Base-by-base conservation (phyloP, 192 early-diverging fungal species). In the Gamsiella multidivaricata region DNA sequence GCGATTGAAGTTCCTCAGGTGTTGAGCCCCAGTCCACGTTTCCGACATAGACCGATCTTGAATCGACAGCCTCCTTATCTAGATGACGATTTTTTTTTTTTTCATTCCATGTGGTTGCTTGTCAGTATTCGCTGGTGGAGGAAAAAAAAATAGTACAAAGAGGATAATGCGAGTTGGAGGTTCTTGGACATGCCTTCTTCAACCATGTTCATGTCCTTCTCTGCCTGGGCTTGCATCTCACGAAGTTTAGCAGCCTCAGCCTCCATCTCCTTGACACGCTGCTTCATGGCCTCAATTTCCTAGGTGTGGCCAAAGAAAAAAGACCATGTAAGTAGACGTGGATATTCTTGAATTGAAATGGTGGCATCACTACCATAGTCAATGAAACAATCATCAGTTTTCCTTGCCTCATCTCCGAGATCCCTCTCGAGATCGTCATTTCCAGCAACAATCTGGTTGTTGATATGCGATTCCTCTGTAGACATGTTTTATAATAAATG, bases 1-100 rank as follows among this genome's bases (percentile, higher is more conserved):
- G 95, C 28, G 89, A 88, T 79, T 98, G 96, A 33, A 99, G 85
- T 64, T 98, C 94, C 68, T 98, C 96, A 18, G 97, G 96, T 54
- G 95, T 96, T 26, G 94, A 85, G 42, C 82, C 85, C 84, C 98
- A 99, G 80, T 99, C 97, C 22, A 99, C 96, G 82, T 96, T 97
- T 41, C 96, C 95, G 42, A 99, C 93, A 80, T 97, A 97, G 52
- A 97, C 91, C 29, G 96, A 98, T 66, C 96, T 84, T 14, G 79
- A 70, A 57, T 99, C 97, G 22, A 92, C 89, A 39, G 91, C 90
- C 49, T 92, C 91, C 60, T 88, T 88, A 34, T 89, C 88, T 76
- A 71, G 17, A 45, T n/a, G n/a, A n/a, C n/a, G n/a, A n/a, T n/a
- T n/a, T n/a, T n/a, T n/a, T n/a, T n/a, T n/a, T n/a, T n/a, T n/a